Base-by-base conservation (phyloP, 2,329 filamentous ascomycete genomes). In the Penicillium sp. region DNA sequence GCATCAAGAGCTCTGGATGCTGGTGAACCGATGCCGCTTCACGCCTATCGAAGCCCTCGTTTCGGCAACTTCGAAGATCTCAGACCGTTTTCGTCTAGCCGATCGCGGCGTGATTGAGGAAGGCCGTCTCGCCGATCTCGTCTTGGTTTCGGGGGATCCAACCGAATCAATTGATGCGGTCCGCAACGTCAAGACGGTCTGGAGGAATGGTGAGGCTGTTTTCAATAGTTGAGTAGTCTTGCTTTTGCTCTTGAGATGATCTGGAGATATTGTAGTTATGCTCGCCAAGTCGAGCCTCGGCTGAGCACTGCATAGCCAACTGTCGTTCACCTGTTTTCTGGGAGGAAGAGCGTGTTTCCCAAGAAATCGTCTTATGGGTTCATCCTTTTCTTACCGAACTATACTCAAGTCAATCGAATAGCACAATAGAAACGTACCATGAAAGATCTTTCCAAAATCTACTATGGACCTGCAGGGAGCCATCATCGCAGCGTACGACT, bases 1-100 rank as follows among this genome's bases (percentile, higher is more conserved):
- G 5, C 43, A 49, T 35, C 39, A 51, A 24, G 46, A 46, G 28
- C 43, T 51, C 5, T 51, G 46, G 49, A 45, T 51, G 46, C 46
- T 39, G 43, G 49, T 51, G 28, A 48, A 51, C 24, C 39, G 43
- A 8, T 48, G 49, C 37, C 46, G 29, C 4, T 51, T 48, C 29
- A 51, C 46, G 1, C 50, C 47, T 6, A 9, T 47, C 8, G 47
- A 49, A n/a, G 43, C 50, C n/a, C 50, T 52, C 13, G 9, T 26
- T 8, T 52, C 46, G 33, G 50, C 46, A 9, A 52, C 50, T 11
- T 45, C 50, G 5, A 45, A 41, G n/a, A 42, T 36, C 11, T 40
- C 38, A 5, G 39, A 49, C 6, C 44, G 44, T 3, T 52, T 52
- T 8, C 26, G 25, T 9, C 33, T 49, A 11, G 26, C 40, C 9